These are phyloP conservation scores for Malassezia caprae DNA, from an alignment of 1,284 basidiomycete species.

Conservation along the genomic window DNA sequence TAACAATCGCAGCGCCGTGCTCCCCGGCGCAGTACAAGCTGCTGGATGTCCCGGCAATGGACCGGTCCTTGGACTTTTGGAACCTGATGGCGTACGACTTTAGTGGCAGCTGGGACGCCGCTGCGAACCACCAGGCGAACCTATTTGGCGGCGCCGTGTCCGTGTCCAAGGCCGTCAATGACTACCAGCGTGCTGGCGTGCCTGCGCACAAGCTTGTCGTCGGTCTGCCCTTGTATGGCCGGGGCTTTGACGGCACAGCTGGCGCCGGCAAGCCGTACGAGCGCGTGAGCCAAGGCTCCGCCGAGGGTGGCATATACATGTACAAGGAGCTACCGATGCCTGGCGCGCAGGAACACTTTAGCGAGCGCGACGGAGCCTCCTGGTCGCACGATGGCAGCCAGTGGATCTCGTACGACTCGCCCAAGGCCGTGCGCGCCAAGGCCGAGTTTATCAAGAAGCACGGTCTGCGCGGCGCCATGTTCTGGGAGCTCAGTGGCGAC, in stretches of 20 bases:
- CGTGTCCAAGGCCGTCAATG: slow-evolving; percentile 64
- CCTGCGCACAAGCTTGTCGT: slow-evolving; percentile 64
- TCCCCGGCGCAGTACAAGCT: slow-evolving; percentile 61
- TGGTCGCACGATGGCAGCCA: slow-evolving; percentile 65
- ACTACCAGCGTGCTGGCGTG: slow-evolving; percentile 62
- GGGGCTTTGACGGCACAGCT: slow-evolving; percentile 66
- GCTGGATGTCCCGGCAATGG: slow-evolving; percentile 63
- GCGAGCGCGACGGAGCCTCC: slow-evolving; percentile 60
- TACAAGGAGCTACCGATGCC: slow-evolving; percentile 67
- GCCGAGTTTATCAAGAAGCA: slow-evolving; percentile 63
- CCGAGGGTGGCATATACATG: slow-evolving; percentile 54
- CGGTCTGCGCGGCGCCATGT: slow-evolving; percentile 70
- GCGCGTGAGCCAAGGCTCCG: slow-evolving; percentile 66
- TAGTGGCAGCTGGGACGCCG: slow-evolving; percentile 56
- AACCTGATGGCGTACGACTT: slow-evolving; percentile 68
- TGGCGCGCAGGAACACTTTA: slow-evolving; percentile 59
- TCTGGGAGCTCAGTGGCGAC: slow-evolving; percentile 50
- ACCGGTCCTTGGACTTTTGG: slow-evolving; percentile 65
- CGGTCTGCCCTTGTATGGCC: slow-evolving; percentile 57
- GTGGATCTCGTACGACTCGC: slow-evolving; percentile 70
- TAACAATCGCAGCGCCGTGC: slow-evolving; percentile 70
- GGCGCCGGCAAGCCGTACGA: slow-evolving; percentile 66
- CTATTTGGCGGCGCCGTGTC: slow-evolving; percentile 55
- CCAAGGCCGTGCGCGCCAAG: slow-evolving; percentile 61
- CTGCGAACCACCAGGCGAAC: slow-evolving; percentile 67